Base-by-base conservation (phyloP, 352 stramenopile genomes). In the Pythium oligandrum region DNA sequence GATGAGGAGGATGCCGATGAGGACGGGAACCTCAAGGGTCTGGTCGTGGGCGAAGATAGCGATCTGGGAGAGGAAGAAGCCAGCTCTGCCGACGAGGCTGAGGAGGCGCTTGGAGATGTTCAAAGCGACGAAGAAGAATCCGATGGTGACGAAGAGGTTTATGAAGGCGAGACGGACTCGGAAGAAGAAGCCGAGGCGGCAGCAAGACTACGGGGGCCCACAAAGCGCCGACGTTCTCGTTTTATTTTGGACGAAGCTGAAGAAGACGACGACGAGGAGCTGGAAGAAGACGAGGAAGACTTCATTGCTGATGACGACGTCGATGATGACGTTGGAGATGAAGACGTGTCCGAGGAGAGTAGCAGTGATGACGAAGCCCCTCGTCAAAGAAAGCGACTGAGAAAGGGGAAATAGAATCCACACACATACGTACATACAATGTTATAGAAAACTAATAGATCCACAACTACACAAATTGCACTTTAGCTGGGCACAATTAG, bases 201-300 rank as follows among this genome's bases (percentile, higher is more conserved):
- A 8, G 12, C 12, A 12, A 33, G 47, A 39, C 62, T 59, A 6
- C 60, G 56, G 2, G 53, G 42, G 38, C 54, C 63, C 11, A 51
- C 44, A 4, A 63, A 59, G 40, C 65, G 47, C 9, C 51, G 59
- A 4, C 65, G 72, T 44, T 86, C 72, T 51, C 78, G 63, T 1
- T 95, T 92, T 61, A 82, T 95, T 49, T 58, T 92, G 48, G 82
- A 95, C 40, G 84, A 95, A 48, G 84, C 75, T 6, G 80, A 89
- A 42, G 70, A 83, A 32, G 70, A 75, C 0, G 72, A 83, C 0
- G 70, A 64, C 6, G 53, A 68, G 6, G 50, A 51, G 38, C 51
- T 68, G 34, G 55, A 57, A 6, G 71, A 71, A 17, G 61, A 73
- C 3, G 73, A 69, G 30, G 60, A 66, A 17, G 63, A 88, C 37